Conservation (phyloP, 768 basidiomycete species). For the Suillus clintonianus region DNA sequence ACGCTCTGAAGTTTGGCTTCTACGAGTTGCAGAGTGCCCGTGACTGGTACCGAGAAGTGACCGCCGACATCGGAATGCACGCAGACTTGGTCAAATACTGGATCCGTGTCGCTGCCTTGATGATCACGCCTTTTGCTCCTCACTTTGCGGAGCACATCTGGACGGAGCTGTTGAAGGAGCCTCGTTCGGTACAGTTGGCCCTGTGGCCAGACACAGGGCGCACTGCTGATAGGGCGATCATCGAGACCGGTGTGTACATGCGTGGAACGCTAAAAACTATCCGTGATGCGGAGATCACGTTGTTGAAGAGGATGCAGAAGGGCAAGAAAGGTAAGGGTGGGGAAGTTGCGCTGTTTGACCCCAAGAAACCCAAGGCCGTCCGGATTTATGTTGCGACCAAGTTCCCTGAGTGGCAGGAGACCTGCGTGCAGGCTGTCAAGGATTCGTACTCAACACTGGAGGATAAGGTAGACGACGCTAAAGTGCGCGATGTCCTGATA, state of each 20-base stretch:
- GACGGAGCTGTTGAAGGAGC: slow-evolving; percentile 69
- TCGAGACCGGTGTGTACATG: slow-evolving; percentile 85
- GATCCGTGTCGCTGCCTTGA: slow-evolving; percentile 78
- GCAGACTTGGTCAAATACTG: slow-evolving; percentile 81
- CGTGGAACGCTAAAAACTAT: slow-evolving; percentile 88
- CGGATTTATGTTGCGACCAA: slow-evolving; percentile 86
- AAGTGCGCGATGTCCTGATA: slow-evolving; percentile 67
- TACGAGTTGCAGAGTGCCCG: slow-evolving; percentile 92
- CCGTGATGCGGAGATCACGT: slow-evolving; percentile 79
- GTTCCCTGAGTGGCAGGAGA: slow-evolving; percentile 95
- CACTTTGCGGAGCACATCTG: slow-evolving; percentile 95
- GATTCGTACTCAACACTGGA: slow-evolving; percentile 59
- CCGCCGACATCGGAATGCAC: slow-evolving; percentile 89
- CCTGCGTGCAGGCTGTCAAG: slow-evolving; percentile 73
- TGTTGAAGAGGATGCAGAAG: slow-evolving; percentile 82
- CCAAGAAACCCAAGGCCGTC: slow-evolving; percentile 81
- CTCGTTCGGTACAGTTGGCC: slow-evolving; percentile 79
- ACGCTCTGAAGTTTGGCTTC: slow-evolving; percentile 92
- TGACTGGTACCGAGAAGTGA: slow-evolving; percentile 96
- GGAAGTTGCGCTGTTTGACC: slow-evolving; percentile 64
- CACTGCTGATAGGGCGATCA: slow-evolving; percentile 60
- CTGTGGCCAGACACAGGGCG: slow-evolving; percentile 73
- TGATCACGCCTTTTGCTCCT: slow-evolving; percentile 86
- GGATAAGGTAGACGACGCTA: slow-evolving; percentile 79
- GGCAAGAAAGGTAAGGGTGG: slow-evolving; percentile 59